These are phyloP conservation scores for Posidonia australis DNA, from an alignment of 106 monocot species.

Conservation along the genomic window DNA sequence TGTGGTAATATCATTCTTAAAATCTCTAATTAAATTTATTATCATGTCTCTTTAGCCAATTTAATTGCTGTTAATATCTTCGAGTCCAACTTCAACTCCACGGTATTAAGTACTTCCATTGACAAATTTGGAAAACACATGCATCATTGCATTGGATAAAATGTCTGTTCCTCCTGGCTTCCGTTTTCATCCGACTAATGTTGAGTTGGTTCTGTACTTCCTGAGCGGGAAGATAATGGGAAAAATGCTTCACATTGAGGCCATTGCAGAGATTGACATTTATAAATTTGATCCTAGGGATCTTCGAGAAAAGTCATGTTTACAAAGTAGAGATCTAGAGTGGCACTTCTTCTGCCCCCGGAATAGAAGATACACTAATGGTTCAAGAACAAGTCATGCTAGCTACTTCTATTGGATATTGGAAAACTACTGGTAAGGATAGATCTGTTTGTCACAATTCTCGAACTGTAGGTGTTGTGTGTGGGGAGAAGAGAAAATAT, in stretches of 20 bases:
- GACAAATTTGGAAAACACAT: too few species aligned
- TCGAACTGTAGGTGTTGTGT: slow-evolving; percentile 48
- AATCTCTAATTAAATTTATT: too few species aligned
- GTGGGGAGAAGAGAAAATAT: too few species aligned
- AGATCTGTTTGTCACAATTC: slow-evolving; percentile 30
- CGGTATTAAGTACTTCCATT: too few species aligned
- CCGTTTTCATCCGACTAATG: slow-evolving; percentile 22
- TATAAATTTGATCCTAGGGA: slow-evolving; percentile 14
- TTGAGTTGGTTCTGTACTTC: slow-evolving; percentile 12
- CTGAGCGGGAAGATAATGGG: slow-evolving; percentile 20
- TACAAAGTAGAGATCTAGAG: slow-evolving; percentile 41
- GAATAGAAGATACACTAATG: slow-evolving; percentile 41
- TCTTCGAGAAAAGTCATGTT: slow-evolving; percentile 27
- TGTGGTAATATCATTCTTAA: too few species aligned
- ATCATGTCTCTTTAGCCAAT: too few species aligned
- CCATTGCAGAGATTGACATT: slow-evolving; percentile 19
- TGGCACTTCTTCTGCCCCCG: slow-evolving; percentile 78
- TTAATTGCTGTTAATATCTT: too few species aligned
- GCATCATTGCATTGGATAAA: slow-evolving; percentile 2
- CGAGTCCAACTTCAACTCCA: too few species aligned
- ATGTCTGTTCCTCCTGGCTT: slow-evolving; percentile 13
- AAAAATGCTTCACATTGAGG: slow-evolving; percentile 7
- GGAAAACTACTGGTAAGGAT: slow-evolving; percentile 77
- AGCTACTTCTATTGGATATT: slow-evolving; percentile 53
- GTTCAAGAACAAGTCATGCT: slow-evolving; percentile 50